Evolutionary conservation across 768 basidiomycete species (phyloP).

Genomic region (Boletus fagicola): DNA sequence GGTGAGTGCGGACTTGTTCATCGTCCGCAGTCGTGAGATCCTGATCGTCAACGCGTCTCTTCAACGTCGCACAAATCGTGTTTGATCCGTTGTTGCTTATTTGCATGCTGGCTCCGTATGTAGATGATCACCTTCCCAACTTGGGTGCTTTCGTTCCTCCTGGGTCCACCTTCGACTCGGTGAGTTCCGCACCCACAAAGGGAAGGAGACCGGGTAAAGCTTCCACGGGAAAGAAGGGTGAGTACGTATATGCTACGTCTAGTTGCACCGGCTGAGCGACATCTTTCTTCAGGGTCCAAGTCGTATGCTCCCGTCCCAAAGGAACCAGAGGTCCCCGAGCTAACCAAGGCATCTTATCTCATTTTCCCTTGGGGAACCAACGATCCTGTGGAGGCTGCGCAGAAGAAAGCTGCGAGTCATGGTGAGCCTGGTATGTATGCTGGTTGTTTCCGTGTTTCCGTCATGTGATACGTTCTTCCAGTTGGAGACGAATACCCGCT

Average conservation of each 20-base stretch:
- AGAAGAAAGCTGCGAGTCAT: conserved; percentile 18
- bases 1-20: conserved; percentile 15
- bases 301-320: conserved; percentile 12
- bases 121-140: conserved; percentile 24
- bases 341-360: conserved; percentile 52
- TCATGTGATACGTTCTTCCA: not conserved
- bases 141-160: conserved; percentile 27
- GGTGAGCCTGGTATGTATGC: conserved; percentile 15
- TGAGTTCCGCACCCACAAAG: not conserved
- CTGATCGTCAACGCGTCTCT: conserved; percentile 7
- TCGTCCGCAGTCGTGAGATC: not conserved
- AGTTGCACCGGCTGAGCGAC: not conserved
- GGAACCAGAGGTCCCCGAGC: conserved; percentile 9
- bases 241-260: not conserved
- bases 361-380: conserved; percentile 83
- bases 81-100: not conserved
- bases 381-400: conserved; percentile 63
- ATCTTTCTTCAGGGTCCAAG: conserved; percentile 7
- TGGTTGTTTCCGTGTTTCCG: not conserved
- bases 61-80: not conserved
- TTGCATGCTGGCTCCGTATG: not conserved
- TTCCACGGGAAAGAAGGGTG: conserved; percentile 12
- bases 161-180: conserved; percentile 19
- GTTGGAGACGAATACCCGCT: conserved; percentile 8
- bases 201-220: conserved; percentile 20